Percentiles rank a stretch among this genome's conserved stretches.
Evolutionary conservation across 768 basidiomycete species (phyloP).

Genomic region (Pulveroboletus sp.): DNA sequence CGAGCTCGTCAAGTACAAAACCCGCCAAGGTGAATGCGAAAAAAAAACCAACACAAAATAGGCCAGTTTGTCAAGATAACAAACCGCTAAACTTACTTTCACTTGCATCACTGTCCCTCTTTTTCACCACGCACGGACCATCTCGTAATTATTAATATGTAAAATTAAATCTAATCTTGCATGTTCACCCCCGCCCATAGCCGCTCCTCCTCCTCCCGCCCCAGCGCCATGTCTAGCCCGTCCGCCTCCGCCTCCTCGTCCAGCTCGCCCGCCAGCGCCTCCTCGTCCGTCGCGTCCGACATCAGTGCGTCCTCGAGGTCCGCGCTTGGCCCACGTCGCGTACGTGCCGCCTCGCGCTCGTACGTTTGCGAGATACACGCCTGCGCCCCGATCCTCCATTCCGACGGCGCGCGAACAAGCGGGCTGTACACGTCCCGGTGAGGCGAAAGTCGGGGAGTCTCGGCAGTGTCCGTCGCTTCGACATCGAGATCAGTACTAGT

Average conservation of each 20-base stretch:
- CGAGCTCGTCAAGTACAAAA: conserved; percentile 18
- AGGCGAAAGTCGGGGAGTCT: conserved; percentile 8
- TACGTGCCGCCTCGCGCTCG: conserved; percentile 16
- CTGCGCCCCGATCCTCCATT: conserved; percentile 10
- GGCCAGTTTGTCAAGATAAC: conserved; percentile 15
- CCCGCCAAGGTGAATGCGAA: conserved; percentile 23
- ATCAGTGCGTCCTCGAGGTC: conserved; percentile 27
- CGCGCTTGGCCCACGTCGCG: conserved; percentile 16
- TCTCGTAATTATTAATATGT: conserved; percentile 10
- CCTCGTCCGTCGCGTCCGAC: conserved; percentile 35
- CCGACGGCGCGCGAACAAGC: conserved; percentile 31
- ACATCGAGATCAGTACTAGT: conserved; percentile 3
- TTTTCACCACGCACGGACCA: conserved; percentile 33
- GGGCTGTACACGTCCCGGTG: conserved; percentile 37
- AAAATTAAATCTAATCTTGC: conserved; percentile 9
- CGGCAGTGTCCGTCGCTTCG: conserved; percentile 1
- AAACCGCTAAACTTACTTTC: conserved; percentile 4
- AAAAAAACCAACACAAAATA: conserved; percentile 15
- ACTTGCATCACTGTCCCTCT: conserved; percentile 13
- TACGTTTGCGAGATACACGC: conserved; percentile 23
- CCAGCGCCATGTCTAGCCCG: conserved; percentile 15
- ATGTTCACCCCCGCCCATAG: conserved; percentile 23
- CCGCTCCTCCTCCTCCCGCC: not conserved
- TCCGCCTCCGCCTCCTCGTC: conserved; percentile 44
- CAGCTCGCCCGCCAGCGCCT: conserved; percentile 36